These are phyloP conservation scores for Thraustochytrium striatum DNA, from an alignment of 352 stramenopile genomes.

Conservation along the genomic window DNA sequence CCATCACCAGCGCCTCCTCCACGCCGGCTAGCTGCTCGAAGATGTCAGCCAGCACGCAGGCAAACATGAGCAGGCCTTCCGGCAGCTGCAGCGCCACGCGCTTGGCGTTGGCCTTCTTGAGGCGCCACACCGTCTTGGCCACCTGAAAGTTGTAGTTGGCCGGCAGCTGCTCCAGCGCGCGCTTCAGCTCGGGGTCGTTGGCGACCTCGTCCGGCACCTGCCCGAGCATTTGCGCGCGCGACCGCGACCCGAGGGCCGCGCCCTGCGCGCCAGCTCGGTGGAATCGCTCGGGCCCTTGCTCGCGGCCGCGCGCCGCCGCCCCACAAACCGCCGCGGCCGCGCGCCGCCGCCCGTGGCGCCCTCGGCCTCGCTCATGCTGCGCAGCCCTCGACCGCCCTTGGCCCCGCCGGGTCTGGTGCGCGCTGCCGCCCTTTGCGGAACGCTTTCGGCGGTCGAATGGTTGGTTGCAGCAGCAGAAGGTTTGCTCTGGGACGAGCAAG, in stretches of 20 bases:
- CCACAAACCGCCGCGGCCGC: constrained; percentile 15
- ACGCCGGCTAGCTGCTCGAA: constrained; percentile 86
- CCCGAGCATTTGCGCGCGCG: not conserved
- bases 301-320: not conserved
- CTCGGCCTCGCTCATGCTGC: no score
- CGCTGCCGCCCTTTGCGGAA: not conserved
- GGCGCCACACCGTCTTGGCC: constrained; percentile 92
- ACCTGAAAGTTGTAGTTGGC: constrained; percentile 98
- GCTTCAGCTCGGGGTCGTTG: constrained; percentile 74
- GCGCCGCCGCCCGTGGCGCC: no score
- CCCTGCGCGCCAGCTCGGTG: not conserved
- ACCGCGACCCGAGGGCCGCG: not conserved
- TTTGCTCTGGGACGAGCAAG: not conserved
- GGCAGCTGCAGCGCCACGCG: constrained; percentile 96
- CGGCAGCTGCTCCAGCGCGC: constrained; percentile 83
- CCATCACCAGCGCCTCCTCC: constrained; percentile 83
- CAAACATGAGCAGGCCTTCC: constrained; percentile 95
- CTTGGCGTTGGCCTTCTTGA: constrained; percentile 77
- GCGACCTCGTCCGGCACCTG: constrained; percentile 76
- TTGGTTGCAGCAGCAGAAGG: not conserved
- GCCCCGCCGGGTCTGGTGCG: not conserved
- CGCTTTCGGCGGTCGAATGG: not conserved
- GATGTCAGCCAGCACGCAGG: constrained; percentile 95
- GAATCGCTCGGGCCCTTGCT: not conserved
- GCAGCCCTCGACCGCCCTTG: not conserved